These are phyloP conservation scores for Quaeritorhiza haematococci DNA, from an alignment of 371 early-diverging fungal species.

Conservation along the genomic window DNA sequence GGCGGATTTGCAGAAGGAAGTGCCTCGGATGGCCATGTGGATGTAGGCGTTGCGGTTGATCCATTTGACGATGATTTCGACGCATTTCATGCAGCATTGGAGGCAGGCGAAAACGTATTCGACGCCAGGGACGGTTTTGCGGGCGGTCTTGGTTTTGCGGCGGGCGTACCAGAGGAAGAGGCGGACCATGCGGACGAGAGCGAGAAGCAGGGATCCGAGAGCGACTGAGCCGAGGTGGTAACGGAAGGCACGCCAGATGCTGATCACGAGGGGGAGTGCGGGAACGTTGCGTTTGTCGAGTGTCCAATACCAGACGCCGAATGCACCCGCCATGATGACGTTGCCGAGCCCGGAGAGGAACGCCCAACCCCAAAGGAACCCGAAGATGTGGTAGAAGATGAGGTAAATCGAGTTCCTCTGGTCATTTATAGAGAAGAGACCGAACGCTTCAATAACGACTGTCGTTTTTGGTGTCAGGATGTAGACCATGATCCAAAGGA, in stretches of 20 bases:
- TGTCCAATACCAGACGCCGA: constrained; percentile 50
- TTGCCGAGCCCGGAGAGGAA: constrained; percentile 42
- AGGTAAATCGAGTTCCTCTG: constrained; percentile 11
- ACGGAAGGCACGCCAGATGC: constrained; percentile 29
- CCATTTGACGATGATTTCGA: constrained; percentile 41
- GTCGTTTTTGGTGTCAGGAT: constrained; percentile 12
- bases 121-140: constrained; percentile 17
- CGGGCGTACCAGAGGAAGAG: constrained; percentile 24
- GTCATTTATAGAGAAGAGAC: not conserved
- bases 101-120: constrained; percentile 37
- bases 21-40: constrained; percentile 45
- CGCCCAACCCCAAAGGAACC: constrained; percentile 42
- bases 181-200: constrained; percentile 40
- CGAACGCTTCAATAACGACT: not conserved
- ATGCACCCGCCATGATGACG: constrained; percentile 41
- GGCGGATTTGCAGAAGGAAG: constrained; percentile 42
- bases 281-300: constrained; percentile 35
- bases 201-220: constrained; percentile 45
- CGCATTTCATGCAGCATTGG: constrained; percentile 37
- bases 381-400: constrained; percentile 35
- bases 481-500: constrained; percentile 23
- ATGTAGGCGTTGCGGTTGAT: constrained; percentile 57
- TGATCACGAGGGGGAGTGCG: constrained; percentile 21
- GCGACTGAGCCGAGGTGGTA: constrained; percentile 55
- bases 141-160: constrained; percentile 5